These are phyloP conservation scores for Bruguiera hainesii DNA, from an alignment of 441 rosid genomes.

Conservation along the genomic window DNA sequence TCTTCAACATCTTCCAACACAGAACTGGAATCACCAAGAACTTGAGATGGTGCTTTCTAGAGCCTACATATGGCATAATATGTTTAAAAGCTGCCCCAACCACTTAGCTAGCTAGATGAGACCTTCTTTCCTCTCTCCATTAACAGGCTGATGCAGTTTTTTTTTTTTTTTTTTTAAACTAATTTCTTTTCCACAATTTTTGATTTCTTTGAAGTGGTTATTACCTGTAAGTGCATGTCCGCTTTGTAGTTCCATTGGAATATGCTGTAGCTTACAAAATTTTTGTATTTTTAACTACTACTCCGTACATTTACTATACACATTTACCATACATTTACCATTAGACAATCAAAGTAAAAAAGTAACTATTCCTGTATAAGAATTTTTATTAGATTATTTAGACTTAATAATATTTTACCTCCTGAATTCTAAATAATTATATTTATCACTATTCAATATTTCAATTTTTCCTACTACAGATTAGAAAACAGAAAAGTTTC, in stretches of 20 bases:
- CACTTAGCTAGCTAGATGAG: slow-evolving; percentile 64
- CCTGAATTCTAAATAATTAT: no score
- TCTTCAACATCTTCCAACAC: slow-evolving; percentile 92
- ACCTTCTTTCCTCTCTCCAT: not conserved
- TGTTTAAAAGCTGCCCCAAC: slow-evolving; percentile 93
- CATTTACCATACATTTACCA: no score
- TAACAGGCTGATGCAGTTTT: not conserved
- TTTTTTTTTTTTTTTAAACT: not conserved
- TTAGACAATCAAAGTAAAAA: not conserved
- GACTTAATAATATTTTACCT: no score
- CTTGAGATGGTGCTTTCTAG: slow-evolving; percentile 91
- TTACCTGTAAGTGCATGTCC: not conserved
- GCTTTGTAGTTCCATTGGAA: slow-evolving; percentile 4
- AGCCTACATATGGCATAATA: slow-evolving; percentile 96
- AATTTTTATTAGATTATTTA: no score
- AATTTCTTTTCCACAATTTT: not conserved
- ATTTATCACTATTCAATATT: no score
- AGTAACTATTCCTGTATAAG: not conserved
- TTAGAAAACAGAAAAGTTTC: no score
- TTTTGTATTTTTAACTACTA: slow-evolving; percentile 20
- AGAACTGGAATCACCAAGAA: slow-evolving; percentile 82
- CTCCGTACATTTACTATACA: slow-evolving; percentile 27
- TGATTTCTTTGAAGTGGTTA: no score
- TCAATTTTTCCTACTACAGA: no score
- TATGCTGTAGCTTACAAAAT: slow-evolving; percentile 30